Base-by-base conservation (phyloP, 1,284 basidiomycete genomes). In the Naganishia sp. region DNA sequence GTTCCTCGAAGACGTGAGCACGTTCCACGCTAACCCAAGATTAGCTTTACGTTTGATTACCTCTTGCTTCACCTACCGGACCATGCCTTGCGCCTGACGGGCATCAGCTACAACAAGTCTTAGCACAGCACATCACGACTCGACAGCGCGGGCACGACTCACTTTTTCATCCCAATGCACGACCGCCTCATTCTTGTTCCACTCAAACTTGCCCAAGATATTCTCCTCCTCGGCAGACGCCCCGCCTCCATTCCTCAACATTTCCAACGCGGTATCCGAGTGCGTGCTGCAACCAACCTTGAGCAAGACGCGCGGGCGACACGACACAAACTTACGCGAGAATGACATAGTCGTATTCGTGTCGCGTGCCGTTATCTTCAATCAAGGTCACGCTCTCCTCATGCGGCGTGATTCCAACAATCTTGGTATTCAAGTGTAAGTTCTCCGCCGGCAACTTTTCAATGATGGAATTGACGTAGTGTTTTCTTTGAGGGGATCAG, bases 331-430 rank as follows among this genome's bases (percentile, higher is more conserved):
- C 76, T 70, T 84, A 87, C 2, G 90, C 89, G 45, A 93, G 79
- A 54, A 92, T 87, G 63, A 93, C 87, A 73, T 88, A 86, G 76
- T 92, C 90, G 74, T 86, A 92, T 10, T 80, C 63, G 71, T 76
- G 74, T 46, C 77, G 72, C 10, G 70, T 63, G 5, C 77, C 77
- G 7, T 64, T 67, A 2, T 72, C 71, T 61, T 79, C 76, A 0
- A 68, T 70, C 42, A 79, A 70, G 25, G 70, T 71, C 0, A 78
- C 76, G 11, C 75, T 74, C 18, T 70, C 60, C 5, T 72, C 70
- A 2, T 67, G 54, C 28, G 71, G 69, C n/a, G 68, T 64, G 50
- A 81, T 72, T 6, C 71, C 67, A 23, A 73, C 73, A 32, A 90
- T 82, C 11, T 85, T 84, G 0, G 86, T 85, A 23, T 84, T 84